A percentile compares a stretch with the other conserved stretches of the same genome.
Conservation (phyloP, 805 yeast species). For the Naumovozyma castellii region DNA sequence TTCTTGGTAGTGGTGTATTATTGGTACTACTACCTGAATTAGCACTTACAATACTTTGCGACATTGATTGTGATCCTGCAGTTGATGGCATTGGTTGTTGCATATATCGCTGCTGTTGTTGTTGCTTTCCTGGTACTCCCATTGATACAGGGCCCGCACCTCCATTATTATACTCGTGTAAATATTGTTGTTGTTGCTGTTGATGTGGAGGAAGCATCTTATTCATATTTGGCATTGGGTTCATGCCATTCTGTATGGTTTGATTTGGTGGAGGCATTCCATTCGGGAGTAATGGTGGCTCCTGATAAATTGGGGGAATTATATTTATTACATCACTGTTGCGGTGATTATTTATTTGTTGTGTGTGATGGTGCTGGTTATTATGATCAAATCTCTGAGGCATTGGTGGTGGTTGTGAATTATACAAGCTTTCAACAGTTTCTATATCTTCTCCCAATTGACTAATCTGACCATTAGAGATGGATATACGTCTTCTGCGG, state of each 20-base stretch:
- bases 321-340: neutral
- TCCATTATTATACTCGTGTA: neutral
- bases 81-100: neutral
- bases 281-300: neutral
- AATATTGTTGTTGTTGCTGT: constrained; percentile 1
- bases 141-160: neutral
- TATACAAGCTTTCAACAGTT: constrained; percentile 32
- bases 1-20: neutral
- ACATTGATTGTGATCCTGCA: neutral
- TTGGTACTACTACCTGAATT: neutral
- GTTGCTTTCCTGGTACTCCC: neutral
- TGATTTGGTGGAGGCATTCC: neutral
- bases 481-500: constrained; percentile 54
- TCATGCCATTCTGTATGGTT: neutral
- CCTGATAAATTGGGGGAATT: neutral
- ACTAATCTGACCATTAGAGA: constrained; percentile 78
- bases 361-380: neutral
- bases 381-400: neutral
- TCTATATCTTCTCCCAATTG: constrained; percentile 44
- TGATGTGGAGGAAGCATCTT: neutral
- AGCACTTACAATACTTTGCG: neutral
- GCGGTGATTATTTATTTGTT: neutral
- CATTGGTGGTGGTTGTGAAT: constrained; percentile 26
- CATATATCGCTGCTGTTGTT: neutral
- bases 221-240: neutral